A percentile compares a stretch with the other conserved stretches of the same genome.
Evolutionary conservation across 805 yeast species (phyloP).

Genomic region (Starmerella bacillaris): DNA sequence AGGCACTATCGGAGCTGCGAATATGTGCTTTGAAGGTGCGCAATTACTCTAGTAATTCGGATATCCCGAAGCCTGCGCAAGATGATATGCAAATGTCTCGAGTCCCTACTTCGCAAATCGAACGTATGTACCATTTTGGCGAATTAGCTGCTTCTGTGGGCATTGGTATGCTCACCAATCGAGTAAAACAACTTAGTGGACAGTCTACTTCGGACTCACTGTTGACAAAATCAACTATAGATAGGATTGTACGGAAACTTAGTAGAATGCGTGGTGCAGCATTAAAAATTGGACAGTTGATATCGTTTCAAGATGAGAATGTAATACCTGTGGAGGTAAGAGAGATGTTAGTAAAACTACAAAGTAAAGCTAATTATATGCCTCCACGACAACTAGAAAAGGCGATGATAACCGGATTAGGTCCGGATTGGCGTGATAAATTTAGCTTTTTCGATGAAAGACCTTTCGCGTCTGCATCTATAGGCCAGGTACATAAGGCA

Average conservation of each 20-base stretch:
- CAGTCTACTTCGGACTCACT: constrained; percentile 28
- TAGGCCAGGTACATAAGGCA: constrained; percentile 90
- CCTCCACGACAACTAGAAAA: constrained; percentile 75
- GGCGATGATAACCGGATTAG: constrained; percentile 56
- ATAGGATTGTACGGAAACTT: constrained; percentile 70
- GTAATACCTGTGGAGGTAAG: constrained; percentile 75
- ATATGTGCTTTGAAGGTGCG: too few relatives aligned
- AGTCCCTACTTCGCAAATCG: constrained; percentile 76
- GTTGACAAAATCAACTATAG: constrained; percentile 67
- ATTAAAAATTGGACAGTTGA: constrained; percentile 86
- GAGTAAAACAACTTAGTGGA: constrained; percentile 39
- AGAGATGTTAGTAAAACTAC: constrained; percentile 62
- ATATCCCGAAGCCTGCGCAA: too few relatives aligned
- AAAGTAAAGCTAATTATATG: constrained; percentile 91
- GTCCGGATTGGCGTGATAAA: constrained; percentile 55
- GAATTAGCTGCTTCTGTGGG: constrained; percentile 83
- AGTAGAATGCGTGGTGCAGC: constrained; percentile 99
- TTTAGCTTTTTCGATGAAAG: constrained; percentile 64
- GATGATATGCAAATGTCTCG: constrained; percentile 27
- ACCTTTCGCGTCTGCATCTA: constrained; percentile 94
- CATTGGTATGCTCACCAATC: constrained; percentile 60
- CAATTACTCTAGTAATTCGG: too few relatives aligned
- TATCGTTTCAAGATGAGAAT: constrained; percentile 81
- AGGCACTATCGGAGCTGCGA: too few relatives aligned
- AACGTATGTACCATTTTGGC: constrained; percentile 84